Evolutionary conservation across 306 rosid species (phyloP).

Genomic region (Fagus sylvatica): DNA sequence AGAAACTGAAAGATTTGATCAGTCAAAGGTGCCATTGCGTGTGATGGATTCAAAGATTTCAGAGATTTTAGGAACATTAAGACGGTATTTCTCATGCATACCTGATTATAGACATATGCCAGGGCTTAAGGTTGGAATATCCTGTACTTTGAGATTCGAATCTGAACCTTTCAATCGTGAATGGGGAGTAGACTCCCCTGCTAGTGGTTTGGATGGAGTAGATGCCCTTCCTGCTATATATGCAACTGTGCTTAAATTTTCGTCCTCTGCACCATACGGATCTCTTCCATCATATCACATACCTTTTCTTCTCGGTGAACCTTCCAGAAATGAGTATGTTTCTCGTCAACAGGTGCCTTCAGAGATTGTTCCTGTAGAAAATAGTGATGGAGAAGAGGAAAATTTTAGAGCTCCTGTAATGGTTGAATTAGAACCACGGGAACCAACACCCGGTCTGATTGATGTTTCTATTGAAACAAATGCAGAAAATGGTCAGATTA

Average conservation of each 20-base stretch:
- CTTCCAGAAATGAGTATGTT: conserved; percentile 35
- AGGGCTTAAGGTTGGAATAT: conserved; percentile 73
- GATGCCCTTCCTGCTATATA: conserved; percentile 85
- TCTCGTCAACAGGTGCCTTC: conserved; percentile 52
- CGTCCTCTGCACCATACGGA: conserved; percentile 87
- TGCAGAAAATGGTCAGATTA: conserved; percentile 74
- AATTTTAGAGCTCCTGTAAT: conserved; percentile 54
- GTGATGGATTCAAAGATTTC: conserved; percentile 86
- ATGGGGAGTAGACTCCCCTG: conserved; percentile 49
- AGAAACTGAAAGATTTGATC: conserved; percentile 47
- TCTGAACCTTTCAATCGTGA: conserved; percentile 60
- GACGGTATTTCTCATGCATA: conserved; percentile 82
- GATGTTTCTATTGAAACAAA: conserved; percentile 83
- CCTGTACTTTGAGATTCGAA: conserved; percentile 73
- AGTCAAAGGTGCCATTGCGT: conserved; percentile 64
- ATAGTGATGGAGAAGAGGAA: conserved; percentile 56
- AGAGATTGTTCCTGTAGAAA: conserved; percentile 67
- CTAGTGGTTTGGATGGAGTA: conserved; percentile 44
- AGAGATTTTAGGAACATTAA: conserved; percentile 64
- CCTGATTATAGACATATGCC: conserved; percentile 89
- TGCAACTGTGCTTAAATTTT: conserved; percentile 80
- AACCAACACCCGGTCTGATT: conserved; percentile 86
- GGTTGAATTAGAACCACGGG: conserved; percentile 89
- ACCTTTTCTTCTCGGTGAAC: conserved; percentile 95
- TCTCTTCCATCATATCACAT: conserved; percentile 65